These are phyloP conservation scores for Wallacemonas sp. DNA, from an alignment of 208 protist species.

Conservation along the genomic window DNA sequence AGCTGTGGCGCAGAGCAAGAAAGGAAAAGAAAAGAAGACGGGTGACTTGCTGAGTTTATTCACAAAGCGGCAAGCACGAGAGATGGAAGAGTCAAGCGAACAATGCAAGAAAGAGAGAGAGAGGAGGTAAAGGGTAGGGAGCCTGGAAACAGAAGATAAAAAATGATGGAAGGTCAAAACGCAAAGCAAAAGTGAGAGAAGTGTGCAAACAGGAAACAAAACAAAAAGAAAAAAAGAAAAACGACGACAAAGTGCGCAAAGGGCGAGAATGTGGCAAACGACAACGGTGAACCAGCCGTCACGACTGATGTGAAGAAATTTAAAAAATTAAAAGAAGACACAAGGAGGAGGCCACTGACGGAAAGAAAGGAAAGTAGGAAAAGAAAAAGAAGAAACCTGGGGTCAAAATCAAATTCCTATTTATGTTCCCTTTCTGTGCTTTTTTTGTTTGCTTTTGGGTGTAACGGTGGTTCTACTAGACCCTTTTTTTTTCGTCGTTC, in stretches of 20 bases:
- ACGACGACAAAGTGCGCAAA: not conserved
- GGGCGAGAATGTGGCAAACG: too few relatives aligned
- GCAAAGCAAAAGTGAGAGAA: not conserved
- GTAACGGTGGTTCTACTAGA: too few relatives aligned
- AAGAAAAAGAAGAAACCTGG: conserved; percentile 8
- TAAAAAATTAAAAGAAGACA: conserved; percentile 9
- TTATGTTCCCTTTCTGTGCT: too few relatives aligned
- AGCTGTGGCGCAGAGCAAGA: too few relatives aligned
- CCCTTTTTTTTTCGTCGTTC: too few relatives aligned
- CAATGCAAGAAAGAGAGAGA: not conserved
- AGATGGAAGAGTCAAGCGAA: not conserved
- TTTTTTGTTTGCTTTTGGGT: too few relatives aligned
- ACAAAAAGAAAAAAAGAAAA: not conserved
- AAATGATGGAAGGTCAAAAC: not conserved
- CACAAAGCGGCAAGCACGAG: not conserved
- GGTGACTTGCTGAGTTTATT: not conserved
- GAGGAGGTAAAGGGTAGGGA: not conserved
- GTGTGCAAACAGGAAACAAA: not conserved
- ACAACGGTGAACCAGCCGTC: not conserved
- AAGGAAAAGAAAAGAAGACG: not conserved
- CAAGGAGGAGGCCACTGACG: not conserved
- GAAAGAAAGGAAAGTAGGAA: not conserved
- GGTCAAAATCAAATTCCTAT: not conserved
- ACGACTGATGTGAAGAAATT: not conserved
- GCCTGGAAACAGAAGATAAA: not conserved